Base-by-base conservation (phyloP, 306 rosid genomes). In the Pueraria montana region DNA sequence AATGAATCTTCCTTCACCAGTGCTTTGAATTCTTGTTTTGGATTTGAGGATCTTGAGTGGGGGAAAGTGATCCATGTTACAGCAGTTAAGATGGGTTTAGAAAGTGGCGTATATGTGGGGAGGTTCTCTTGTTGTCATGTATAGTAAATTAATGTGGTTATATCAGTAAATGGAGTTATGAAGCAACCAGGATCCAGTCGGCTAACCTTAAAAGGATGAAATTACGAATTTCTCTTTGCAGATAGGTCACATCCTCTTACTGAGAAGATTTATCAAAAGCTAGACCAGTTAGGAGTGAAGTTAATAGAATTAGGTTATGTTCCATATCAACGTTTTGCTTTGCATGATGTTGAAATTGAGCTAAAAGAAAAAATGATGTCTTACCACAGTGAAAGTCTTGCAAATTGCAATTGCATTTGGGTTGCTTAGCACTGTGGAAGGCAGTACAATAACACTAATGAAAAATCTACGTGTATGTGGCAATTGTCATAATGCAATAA, bases 171-270 rank as follows among this genome's bases (percentile, higher is more conserved):
- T 32, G 87, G 97, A 53, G 76, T 90, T 79, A 86, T 82, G 74
- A 95, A 93, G 79, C 94, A 90, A 82, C 97, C 95, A 13, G 98
- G 98, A 36, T 86, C 91, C 66, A 92, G 98, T 52, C 91, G 98
- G 97, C 71, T 92, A 80, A 87, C 84, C 52, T 58, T 85, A 16
- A 89, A 85, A 73, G 95, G 97, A 73, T 4, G 67, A 49, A 88
- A 84, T 82, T 89, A 93, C 66, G 88, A 87, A 59, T 93, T 91
- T 80, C 85, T 83, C 69, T 89, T 88, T 38, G 96, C 92, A 23
- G 93, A 91, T 83, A 88, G 86, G 82, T 88, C 92, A 17, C 94
- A 91, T 80, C 92, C 92, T 20, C 87, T 83, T 10, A 80, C 86
- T 18, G 84, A 81, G 79, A 36, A 81, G 78, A 88, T 90, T 46